Base-by-base conservation (phyloP, 306 rosid species). In the Trifolium fragiferum region DNA sequence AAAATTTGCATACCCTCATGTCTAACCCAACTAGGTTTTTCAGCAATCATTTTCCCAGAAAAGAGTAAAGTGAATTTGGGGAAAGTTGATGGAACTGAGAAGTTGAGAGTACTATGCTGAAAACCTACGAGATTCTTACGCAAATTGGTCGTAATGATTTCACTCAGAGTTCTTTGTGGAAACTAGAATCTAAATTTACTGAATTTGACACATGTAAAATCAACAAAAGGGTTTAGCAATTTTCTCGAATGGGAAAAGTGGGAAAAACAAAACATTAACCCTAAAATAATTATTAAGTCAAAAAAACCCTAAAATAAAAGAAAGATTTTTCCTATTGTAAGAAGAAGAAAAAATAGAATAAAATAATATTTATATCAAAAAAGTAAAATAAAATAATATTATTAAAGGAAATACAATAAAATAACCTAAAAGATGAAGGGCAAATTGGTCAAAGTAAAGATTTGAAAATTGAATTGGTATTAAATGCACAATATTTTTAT, bases 1-100 rank as follows among this genome's bases (percentile, higher is more conserved):
- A 94, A 94, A 76, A 94, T 94, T 73, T 94, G 97, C 96, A 92
- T 89, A 13, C 99, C 97, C 75, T 94, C 97, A 81, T 94, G 99
- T 82, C 89, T 90, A 72, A 94, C 87, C 97, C 97, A 94, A 37
- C 88, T 84, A 64, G 97, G 99, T 76, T 94, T 94, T 83, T 94
- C 99, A 4, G 96, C 90, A 86, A 90, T 92, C 99, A 94, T 94
- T 63, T 70, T 84, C 33, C 19, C 30, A 19, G 55, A 21, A 54
- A 55, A 72, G 77, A 66, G 58, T 58, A 82, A 74, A 41, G 44
- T 75, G 79, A 75, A 66, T 16, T 54, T 66, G 16, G 58, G 55
- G 71, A 59, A 18, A 74, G 72, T 60, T 65, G 60, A 74, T 71
- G 41, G 21, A 58, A 57, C 65, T 23, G 16, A 67, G 70, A 53